Evolutionary conservation across 306 rosid genomes (phyloP).

Genomic region (Lathyrus tuberosus): DNA sequence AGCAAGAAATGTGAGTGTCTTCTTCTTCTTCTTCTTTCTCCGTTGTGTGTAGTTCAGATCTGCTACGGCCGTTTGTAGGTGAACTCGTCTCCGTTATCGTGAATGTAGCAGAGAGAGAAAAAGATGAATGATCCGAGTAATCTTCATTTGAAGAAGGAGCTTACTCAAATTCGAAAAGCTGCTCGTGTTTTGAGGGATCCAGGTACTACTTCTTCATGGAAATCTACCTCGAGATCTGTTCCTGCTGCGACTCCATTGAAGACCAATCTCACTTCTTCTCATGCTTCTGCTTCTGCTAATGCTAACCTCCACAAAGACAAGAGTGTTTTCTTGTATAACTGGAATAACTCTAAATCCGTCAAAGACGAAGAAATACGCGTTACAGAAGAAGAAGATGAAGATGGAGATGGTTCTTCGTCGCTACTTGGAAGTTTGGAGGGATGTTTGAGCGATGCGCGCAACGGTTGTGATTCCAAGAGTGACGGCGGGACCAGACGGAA

Average conservation of each 20-base stretch:
- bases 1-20: too few relatives aligned
- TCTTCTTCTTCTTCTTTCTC: too few relatives aligned
- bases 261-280: background rate
- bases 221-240: constrained; percentile 66
- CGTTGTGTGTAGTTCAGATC: too few relatives aligned
- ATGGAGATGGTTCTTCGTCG: constrained; percentile 48
- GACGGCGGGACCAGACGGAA: constrained; percentile 49
- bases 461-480: constrained; percentile 63
- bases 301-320: constrained; percentile 35
- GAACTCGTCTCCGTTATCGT: too few relatives aligned
- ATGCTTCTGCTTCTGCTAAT: background rate
- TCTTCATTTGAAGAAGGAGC: constrained; percentile 84
- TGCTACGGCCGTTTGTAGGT: too few relatives aligned
- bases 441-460: constrained; percentile 71
- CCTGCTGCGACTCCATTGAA: background rate
- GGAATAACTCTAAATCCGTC: constrained; percentile 73
- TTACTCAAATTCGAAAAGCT: constrained; percentile 94
- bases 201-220: constrained; percentile 90
- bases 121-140: constrained; percentile 73
- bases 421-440: constrained; percentile 64
- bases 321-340: constrained; percentile 75
- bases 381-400: constrained; percentile 49
- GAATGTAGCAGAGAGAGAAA: background rate
- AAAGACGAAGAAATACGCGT: constrained; percentile 25
- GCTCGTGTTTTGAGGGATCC: constrained; percentile 92